Evolutionary conservation across 306 rosid genomes (phyloP).

Genomic region (Ormosia emarginata): DNA sequence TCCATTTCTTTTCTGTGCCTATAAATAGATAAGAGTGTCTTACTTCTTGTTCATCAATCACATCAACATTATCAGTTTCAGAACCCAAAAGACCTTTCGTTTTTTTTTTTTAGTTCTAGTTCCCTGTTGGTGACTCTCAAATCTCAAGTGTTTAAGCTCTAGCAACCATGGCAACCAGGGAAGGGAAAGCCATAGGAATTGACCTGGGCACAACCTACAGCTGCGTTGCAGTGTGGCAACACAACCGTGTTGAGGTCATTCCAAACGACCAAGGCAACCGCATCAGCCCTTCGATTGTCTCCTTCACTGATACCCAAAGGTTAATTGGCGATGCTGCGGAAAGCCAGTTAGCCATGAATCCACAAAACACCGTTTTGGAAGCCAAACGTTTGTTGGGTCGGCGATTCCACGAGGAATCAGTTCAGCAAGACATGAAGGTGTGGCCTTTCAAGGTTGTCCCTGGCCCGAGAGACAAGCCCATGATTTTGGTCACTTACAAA

Average conservation of each 20-base stretch:
- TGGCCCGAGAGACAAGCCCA: slow-evolving; percentile 19
- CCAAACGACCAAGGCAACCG: slow-evolving; percentile 45
- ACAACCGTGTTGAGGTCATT: slow-evolving; percentile 38
- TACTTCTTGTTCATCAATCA: neutral
- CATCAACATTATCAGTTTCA: neutral
- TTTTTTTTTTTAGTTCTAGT: neutral
- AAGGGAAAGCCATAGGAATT: slow-evolving; percentile 38
- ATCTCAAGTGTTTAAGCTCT: neutral
- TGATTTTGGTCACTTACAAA: slow-evolving; percentile 23
- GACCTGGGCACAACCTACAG: slow-evolving; percentile 46
- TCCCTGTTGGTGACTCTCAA: neutral
- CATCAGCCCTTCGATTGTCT: slow-evolving; percentile 34
- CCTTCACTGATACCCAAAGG: slow-evolving; percentile 33
- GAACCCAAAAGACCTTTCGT: neutral
- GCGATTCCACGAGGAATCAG: slow-evolving; percentile 23
- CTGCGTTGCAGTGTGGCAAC: slow-evolving; percentile 41
- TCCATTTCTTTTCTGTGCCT: neutral
- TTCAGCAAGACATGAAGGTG: slow-evolving; percentile 24
- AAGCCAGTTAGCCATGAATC: slow-evolving; percentile 22
- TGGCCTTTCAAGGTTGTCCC: slow-evolving; percentile 44
- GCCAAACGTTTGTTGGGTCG: slow-evolving; percentile 38
- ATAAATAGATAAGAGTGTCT: neutral
- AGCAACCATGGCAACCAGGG: slow-evolving; percentile 19
- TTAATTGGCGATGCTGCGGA: slow-evolving; percentile 31
- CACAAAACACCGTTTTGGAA: slow-evolving; percentile 37